Evolutionary conservation across 495 filamentous ascomycete species (phyloP).

Genomic region (Staphylotrichum tortipilum): DNA sequence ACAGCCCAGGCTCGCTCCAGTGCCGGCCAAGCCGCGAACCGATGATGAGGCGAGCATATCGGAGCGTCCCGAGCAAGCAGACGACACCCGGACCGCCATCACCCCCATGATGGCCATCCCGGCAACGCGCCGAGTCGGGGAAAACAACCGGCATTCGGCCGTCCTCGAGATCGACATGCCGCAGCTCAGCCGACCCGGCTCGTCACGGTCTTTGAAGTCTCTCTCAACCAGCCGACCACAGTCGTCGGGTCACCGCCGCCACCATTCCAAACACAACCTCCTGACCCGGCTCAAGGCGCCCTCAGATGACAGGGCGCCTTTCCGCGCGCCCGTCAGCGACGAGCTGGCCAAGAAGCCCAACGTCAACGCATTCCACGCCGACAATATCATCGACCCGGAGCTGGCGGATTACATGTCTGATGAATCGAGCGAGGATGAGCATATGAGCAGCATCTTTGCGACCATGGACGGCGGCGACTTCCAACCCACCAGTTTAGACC

Average conservation of each 20-base stretch:
- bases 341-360: slow-evolving; percentile 48
- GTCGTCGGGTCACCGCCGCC: slow-evolving; percentile 69
- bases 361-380: slow-evolving; percentile 87
- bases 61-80: slow-evolving; percentile 34
- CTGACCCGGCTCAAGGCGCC: slow-evolving; percentile 49
- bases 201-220: slow-evolving; percentile 84
- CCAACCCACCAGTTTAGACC: slow-evolving; percentile 37
- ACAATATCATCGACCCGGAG: slow-evolving; percentile 97
- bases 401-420: slow-evolving; percentile 93
- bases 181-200: slow-evolving; percentile 69
- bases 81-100: slow-evolving; percentile 36
- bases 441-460: slow-evolving; percentile 76
- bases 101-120: slow-evolving; percentile 78
- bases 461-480: slow-evolving; percentile 48
- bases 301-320: slow-evolving; percentile 69
- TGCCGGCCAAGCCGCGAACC: slow-evolving; percentile 16
- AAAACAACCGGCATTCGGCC: slow-evolving; percentile 74
- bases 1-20: slow-evolving; percentile 26
- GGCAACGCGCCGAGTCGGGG: slow-evolving; percentile 72
- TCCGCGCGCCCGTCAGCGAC: slow-evolving; percentile 70
- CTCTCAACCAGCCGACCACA: slow-evolving; percentile 58
- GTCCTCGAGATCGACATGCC: slow-evolving; percentile 77
- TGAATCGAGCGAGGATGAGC: slow-evolving; percentile 84
- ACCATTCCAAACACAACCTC: slow-evolving; percentile 78
- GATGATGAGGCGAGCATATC: slow-evolving; percentile 35